Base-by-base conservation (phyloP, 345 rosid species). In the Pugionium cornutum region DNA sequence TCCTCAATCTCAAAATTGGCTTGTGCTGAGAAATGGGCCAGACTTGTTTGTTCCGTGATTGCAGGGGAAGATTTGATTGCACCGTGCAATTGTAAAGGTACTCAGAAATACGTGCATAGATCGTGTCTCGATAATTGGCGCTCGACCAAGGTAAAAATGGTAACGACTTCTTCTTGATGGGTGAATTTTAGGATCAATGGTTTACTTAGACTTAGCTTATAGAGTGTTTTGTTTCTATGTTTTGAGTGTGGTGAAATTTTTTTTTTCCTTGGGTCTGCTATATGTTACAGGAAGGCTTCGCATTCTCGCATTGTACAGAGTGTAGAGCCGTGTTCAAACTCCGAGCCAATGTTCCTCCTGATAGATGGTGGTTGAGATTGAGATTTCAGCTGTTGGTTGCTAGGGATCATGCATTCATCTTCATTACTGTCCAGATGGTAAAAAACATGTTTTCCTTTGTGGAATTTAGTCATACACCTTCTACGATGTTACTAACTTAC, bases 331-430 rank as follows among this genome's bases (percentile, higher is more conserved):
- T 80, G 66, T 95, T 95, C 76, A 68, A 89, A 77, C 82, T 95
- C 70, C 85, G 99, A 56, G 95, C 96, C 58, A 91, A 95, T 80
- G 91, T 89, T 37, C 99, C 99, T 51, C 75, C 97, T 66, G 97
- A 95, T 64, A 85, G 99, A 69, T 95, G 99, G 99, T 88, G 99
- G 99, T 75, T 91, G 81, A 88, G 97, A 79, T 75, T 95, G 88
- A 91, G 92, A 79, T 95, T 95, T 75, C 96, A 91, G 86, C 80
- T 95, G 68, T 85, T 95, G 33, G 99, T 95, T 78, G 99, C 94
- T 42, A 83, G 97, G 73, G 97, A 95, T 75, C 98, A 95, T 49
- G 89, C 90, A 1, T 75, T 95, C 77, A 87, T 95, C 76, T 95
- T 95, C 78, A 80, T 95, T 45, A 72, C 91, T 62, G 96, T 91